Base-by-base conservation (phyloP, 139 green algal genomes). In the Pleodorina starrii region DNA sequence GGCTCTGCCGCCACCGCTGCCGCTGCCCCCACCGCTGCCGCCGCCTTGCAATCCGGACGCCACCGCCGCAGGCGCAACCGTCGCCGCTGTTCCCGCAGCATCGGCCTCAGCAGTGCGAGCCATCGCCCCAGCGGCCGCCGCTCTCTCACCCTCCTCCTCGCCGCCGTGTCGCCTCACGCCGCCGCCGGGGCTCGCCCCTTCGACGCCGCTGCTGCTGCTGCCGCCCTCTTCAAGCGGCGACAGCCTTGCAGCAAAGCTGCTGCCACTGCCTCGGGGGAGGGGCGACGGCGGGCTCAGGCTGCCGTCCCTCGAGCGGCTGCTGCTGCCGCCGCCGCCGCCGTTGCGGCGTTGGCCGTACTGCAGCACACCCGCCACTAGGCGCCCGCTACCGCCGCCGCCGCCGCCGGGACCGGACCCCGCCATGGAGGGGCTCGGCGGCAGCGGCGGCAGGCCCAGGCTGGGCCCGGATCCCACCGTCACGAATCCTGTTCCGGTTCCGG, bases 311-410 rank as follows among this genome's bases (percentile, higher is more conserved):
- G 11, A 38, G 16, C 36, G 36, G 17, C 81, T 27, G 60, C 79
- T 27, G 81, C 57, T 25, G 36, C 81, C 63, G 81, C 79, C 40
- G 66, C 57, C 40, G 38, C 80, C 29, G 42, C 80, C 59, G 40
- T 59, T 76, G 80, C 59, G 36, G 59, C 25, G 29, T 25, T 51
- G 80, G 25, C 54, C 9, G 78, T 74, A 42, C 25, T 44, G n/a
- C 44, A n/a, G 54, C 29, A 66, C 54, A 66, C 54, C 54, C 21
- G 29, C 54, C 54, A 25, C 7, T 40, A 69, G 27, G 17, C 29
- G n/a, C 5, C 48, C n/a, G 40, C 43, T 27, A 2, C 73, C 73
- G 73, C 74, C 25, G 43, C 51, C 35, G 77, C 51, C 51, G 23
- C 51, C 51, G 54, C 35, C n/a, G 32, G 36, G 48, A 40, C 4